phyloP scores from a whole-genome alignment of 2,329 filamentous ascomycete species.

The Penicillium crustosum region DNA sequence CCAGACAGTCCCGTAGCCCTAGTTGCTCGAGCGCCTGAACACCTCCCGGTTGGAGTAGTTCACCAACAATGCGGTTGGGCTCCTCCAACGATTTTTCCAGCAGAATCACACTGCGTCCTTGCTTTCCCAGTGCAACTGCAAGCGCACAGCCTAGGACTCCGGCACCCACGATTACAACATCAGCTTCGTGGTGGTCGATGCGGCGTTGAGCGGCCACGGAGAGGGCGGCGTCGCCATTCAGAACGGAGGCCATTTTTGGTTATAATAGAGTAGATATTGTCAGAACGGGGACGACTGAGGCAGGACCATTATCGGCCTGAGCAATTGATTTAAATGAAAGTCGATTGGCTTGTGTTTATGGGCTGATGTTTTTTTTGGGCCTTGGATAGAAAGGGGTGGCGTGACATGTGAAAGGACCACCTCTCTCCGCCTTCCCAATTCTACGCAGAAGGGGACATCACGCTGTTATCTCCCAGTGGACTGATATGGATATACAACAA shows the following conservation, averaged over 20 bases:
- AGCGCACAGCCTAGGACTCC: conserved; percentile 86
- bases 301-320: conserved; percentile 16
- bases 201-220: conserved; percentile 47
- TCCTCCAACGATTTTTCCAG: conserved; percentile 87
- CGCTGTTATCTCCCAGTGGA: background rate
- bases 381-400: conserved; percentile 27
- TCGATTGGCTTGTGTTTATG: conserved; percentile 15
- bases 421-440: conserved; percentile 13
- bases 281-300: conserved; percentile 14
- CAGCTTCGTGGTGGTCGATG: conserved; percentile 61
- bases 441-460: conserved; percentile 12
- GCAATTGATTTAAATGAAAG: conserved; percentile 25
- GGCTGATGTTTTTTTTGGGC: conserved; percentile 20
- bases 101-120: conserved; percentile 86
- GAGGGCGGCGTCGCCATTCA: conserved; percentile 28
- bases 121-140: conserved; percentile 79
- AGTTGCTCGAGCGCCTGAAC: conserved; percentile 76
- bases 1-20: conserved; percentile 77
- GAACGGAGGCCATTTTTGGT: conserved; percentile 24
- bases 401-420: conserved; percentile 34
- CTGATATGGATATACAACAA: background rate
- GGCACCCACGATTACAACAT: conserved; percentile 89
- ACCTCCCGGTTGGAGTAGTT: conserved; percentile 90
- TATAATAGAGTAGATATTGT: conserved; percentile 16
- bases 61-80: conserved; percentile 93